Evolutionary conservation across 2,329 filamentous ascomycete species (phyloP), one percentile per base, ranked within the genome.

Genomic region (Curvularia lunata): DNA sequence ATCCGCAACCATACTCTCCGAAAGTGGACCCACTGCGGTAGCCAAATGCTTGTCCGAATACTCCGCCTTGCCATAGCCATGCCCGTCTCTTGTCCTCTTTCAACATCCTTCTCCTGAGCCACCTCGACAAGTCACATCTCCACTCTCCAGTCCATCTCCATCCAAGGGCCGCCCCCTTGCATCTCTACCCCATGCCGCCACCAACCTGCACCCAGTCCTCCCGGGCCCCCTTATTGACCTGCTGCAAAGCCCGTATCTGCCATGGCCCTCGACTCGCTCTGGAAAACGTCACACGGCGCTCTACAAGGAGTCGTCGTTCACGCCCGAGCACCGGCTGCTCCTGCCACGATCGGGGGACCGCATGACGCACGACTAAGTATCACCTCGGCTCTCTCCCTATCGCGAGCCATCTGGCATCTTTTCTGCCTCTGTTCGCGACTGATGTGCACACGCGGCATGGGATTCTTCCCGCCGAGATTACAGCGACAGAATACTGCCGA

Each of bases 1-100:
- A 58, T 58, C 58, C 58, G 56, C 56, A 52, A 37, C 51, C 59
- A 55, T 58, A 42, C 53, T 47, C 59, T 55, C 52, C 56, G 51
- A 54, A 51, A 55, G 43, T 59, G 43, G 56, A 32, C 45, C 56
- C 59, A 50, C 51, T 25, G 19, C 50, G 32, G 38, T 23, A 51
- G 12, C 28, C 54, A 32, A 30, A 53, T 53, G 49, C 54, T 56
- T 47, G 42, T 19, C 42, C 42, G 19, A 21, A 21, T 27, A n/a
- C 42, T 45, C 42, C 42, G 10, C 21, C 34, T 37, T 43, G 23
- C 23, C 30, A 45, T 46, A 52, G 28, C 49, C 54, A 47, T 40
- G 34, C 42, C 49, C 47, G 23, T 34, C n/a, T 41, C 30, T 43
- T 57, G 13, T 23, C 43, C 38, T 54, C 42, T 28, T 43, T 34